A percentile compares a stretch with the other conserved stretches of the same genome.
These are phyloP conservation scores for Yamadazyma sp. DNA, from an alignment of 1,139 yeast genomes.

Conservation along the genomic window DNA sequence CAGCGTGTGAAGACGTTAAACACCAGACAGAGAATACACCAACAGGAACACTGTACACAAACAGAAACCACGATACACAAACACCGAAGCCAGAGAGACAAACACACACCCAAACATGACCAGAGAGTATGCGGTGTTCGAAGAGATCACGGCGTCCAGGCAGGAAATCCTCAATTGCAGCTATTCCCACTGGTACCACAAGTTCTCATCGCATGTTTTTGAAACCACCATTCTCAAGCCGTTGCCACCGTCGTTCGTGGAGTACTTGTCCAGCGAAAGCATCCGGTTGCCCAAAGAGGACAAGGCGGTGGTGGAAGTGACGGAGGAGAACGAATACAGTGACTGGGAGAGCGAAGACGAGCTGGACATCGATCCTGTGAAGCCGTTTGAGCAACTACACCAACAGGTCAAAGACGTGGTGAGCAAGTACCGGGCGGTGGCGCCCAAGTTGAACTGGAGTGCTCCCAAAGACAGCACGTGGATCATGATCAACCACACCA, in stretches of 20 bases:
- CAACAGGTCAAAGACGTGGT: slow-evolving; percentile 41
- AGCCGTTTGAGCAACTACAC: slow-evolving; percentile 60
- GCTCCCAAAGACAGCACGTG: slow-evolving; percentile 94
- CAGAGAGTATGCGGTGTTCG: slow-evolving; percentile 23
- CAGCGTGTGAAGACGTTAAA: no score
- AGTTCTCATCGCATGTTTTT: slow-evolving; percentile 51
- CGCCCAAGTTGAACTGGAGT: slow-evolving; percentile 95
- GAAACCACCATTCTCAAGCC: slow-evolving; percentile 60
- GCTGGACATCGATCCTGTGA: slow-evolving; percentile 37
- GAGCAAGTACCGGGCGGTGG: slow-evolving; percentile 53
- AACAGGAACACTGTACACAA: no score
- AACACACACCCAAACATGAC: slow-evolving; percentile 14
- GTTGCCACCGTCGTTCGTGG: slow-evolving; percentile 64
- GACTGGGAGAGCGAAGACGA: slow-evolving; percentile 62
- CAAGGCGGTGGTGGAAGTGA: slow-evolving; percentile 28
- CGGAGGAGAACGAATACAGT: slow-evolving; percentile 65
- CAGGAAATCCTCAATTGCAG: slow-evolving; percentile 64
- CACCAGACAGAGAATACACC: no score
- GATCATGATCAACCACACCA: slow-evolving; percentile 78
- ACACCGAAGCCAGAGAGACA: neutral
- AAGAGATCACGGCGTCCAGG: slow-evolving; percentile 38
- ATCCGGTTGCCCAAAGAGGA: slow-evolving; percentile 56
- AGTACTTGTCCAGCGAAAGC: slow-evolving; percentile 75
- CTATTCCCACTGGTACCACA: slow-evolving; percentile 71
- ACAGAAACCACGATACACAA: no score